A percentile compares a stretch with the other conserved stretches of the same genome.
Conservation (phyloP, 805 yeast genomes). For the Brettanomyces nanus region DNA sequence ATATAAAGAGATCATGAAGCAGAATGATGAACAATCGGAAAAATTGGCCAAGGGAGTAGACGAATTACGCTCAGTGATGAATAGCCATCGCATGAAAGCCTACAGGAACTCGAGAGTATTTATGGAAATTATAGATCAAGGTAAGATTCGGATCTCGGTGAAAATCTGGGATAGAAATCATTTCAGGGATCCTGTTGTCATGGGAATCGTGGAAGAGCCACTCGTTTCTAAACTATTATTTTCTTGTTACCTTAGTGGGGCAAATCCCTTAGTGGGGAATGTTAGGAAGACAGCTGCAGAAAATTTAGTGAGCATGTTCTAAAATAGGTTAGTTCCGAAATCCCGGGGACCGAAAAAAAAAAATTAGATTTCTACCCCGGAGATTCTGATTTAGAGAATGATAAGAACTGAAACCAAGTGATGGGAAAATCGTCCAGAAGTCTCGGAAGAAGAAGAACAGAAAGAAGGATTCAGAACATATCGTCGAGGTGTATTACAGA, state of each 20-base stretch:
- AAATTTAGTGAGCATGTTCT: constrained; percentile 12
- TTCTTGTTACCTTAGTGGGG: constrained; percentile 67
- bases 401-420: too few species aligned
- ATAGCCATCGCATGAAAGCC: constrained; percentile 50
- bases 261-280: constrained; percentile 48
- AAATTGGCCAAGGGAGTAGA: constrained; percentile 42
- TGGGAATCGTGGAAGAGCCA: constrained; percentile 62
- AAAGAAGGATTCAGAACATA: too few species aligned
- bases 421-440: too few species aligned
- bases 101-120: constrained; percentile 64
- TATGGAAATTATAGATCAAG: constrained; percentile 44
- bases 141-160: constrained; percentile 32
- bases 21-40: constrained; percentile 24
- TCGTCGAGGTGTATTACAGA: too few species aligned
- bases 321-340: too few species aligned
- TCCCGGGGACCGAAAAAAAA: too few species aligned
- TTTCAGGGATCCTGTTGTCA: constrained; percentile 13
- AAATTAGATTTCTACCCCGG: too few species aligned
- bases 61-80: constrained; percentile 55
- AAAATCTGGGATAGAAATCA: constrained; percentile 5
- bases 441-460: too few species aligned
- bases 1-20: constrained; percentile 38
- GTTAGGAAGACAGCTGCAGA: constrained; percentile 18
- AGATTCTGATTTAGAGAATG: too few species aligned
- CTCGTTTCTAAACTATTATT: constrained; percentile 59